Base-by-base conservation (phyloP, 2,329 filamentous ascomycete species). In the Exophiala calicioides region DNA sequence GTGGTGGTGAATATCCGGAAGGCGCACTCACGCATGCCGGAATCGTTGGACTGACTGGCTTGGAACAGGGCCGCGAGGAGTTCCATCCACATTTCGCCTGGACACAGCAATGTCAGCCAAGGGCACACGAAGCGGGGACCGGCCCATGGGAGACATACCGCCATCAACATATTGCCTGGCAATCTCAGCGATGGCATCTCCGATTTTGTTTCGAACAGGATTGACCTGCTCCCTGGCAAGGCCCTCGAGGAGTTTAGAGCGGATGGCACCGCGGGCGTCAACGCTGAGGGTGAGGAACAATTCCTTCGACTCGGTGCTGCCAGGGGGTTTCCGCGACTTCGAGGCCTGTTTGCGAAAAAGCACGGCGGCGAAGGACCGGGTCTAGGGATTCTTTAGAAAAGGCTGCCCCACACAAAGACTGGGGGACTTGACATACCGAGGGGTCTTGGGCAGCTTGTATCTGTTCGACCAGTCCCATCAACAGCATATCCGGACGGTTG, bases 1-100 rank as follows among this genome's bases (percentile, higher is more conserved):
- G 91, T 97, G 1, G 90, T 91, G 33, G 90, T 86, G 67, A 98
- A 96, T 62, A 98, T 93, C 53, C 93, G 83, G 73, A 93, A 98
- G 13, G 93, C 89, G 36, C 86, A 89, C 72, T 97, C 93, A 54
- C 93, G 85, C 72, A 94, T 86, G 56, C 86, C 85, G 21, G 86
- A 72, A 53, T 96, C 88, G 42, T 80, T 75, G 16, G 89, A 90
- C 68, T 94, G 90, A 69, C 91, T 97, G 29, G 94, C 82, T 61
- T 89, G 84, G 74, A 96, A 96, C 37, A 98, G 78, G 15, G 85
- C 83, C 27, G 81, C 82, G 20, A 98, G 79, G 29, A 98, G 80
- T 63, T 97, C 93, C 33, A 88, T 84, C 93, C 93, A 98, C 65
- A 83, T 77, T 54, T 93, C 82, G 60, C 82, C 89, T 94, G 66